Evolutionary conservation across 2,329 filamentous ascomycete genomes (phyloP).

Genomic region (Ophiostoma quercus): DNA sequence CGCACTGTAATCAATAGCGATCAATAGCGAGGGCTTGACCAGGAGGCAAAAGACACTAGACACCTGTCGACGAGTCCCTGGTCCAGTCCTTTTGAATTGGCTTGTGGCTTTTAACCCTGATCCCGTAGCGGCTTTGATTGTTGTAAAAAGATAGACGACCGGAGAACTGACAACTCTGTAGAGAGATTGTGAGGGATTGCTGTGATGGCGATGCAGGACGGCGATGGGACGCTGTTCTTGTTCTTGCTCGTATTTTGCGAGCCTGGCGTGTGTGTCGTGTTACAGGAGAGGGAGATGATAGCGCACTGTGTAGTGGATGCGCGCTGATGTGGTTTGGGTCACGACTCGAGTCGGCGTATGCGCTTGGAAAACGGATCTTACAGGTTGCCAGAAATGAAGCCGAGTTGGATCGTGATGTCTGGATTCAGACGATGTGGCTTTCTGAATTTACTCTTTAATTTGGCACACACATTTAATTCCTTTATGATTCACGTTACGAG

Average conservation of each 20-base stretch:
- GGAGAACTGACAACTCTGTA: too few species aligned
- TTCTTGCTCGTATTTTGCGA: neutral
- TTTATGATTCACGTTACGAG: neutral
- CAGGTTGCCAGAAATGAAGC: neutral
- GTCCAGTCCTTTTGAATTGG: neutral
- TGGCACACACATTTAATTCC: neutral
- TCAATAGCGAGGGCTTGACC: neutral
- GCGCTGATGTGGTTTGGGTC: neutral
- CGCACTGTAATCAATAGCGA: neutral
- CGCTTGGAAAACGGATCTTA: neutral
- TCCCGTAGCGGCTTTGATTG: neutral
- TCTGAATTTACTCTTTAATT: neutral
- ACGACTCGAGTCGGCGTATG: neutral
- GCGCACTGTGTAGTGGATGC: neutral
- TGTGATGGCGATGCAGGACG: neutral
- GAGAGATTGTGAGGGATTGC: too few species aligned
- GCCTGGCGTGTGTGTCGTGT: neutral
- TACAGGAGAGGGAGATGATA: neutral
- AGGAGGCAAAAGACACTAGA: conserved; percentile 13
- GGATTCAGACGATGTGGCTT: conserved; percentile 16
- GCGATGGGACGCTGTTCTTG: neutral
- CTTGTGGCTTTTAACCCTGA: neutral
- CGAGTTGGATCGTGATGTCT: conserved; percentile 12
- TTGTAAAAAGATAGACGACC: too few species aligned
- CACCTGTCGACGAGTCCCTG: neutral